Evolutionary conservation across 2,329 filamentous ascomycete genomes (phyloP), one percentile per base, ranked within the genome.

Genomic region (Penicillium thymicola): DNA sequence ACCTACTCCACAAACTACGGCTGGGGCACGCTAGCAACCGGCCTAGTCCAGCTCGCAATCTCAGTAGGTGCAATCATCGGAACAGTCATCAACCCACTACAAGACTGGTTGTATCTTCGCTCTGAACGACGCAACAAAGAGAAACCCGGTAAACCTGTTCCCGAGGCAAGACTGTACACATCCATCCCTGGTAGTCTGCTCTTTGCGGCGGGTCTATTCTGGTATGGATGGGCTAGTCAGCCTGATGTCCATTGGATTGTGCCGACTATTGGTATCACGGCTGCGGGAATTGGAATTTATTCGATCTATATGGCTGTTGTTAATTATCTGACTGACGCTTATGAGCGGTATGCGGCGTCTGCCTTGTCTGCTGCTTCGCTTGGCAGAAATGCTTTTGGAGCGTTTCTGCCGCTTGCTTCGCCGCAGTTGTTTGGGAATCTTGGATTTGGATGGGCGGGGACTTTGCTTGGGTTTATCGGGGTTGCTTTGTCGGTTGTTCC

Each of bases 241-340:
- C 63, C 65, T 0, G 43, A 61, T 44, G 54, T 11, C 59, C 70
- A 70, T 40, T 75, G 72, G 72, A 74, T 74, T 13, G 71, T 73
- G 2, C 71, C 72, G 0, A 67, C 67, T 1, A 58, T 64, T 0
- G 69, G 68, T 0, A 63, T 75, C 2, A 72, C 67, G 1, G 67
- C 72, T 11, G 70, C 75, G 0, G 77, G 77, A 0, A 60, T 77
- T 27, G 75, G 69, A 4, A 78, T 79, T 1, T 75, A 74, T 30
- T 71, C 70, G 10, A 80, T 79, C 11, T 75, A 77, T 54, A 73
- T 82, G 61, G 78, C 77, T 23, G 79, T 77, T 3, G 73, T 79
- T 5, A 81, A 82, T 14, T 79, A 79, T 48, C 66, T 79, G 25
- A 76, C 74, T 2, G 78, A 81, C 58, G 75, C 78, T 0, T 81